Conservation (phyloP, 441 rosid species). For the Bruguiera hainesii region DNA sequence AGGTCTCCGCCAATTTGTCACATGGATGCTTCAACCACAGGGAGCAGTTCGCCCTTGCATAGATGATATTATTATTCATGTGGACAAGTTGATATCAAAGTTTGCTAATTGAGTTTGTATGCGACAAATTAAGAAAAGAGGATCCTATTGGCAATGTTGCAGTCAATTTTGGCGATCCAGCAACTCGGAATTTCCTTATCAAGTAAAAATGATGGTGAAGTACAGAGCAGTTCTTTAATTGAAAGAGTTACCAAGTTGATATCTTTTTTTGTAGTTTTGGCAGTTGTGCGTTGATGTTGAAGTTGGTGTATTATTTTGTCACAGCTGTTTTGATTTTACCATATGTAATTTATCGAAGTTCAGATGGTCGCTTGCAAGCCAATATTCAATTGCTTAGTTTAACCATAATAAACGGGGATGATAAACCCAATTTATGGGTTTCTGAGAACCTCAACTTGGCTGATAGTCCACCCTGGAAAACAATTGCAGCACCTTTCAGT, state of each 20-base stretch:
- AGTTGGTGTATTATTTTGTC: conserved; percentile 7
- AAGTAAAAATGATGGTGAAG: conserved; percentile 17
- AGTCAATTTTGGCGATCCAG: conserved; percentile 4
- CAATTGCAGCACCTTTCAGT: too few species aligned
- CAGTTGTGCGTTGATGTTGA: conserved; percentile 19
- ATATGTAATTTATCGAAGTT: conserved; percentile 25
- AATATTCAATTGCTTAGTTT: conserved; percentile 19
- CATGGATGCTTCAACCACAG: conserved; percentile 98
- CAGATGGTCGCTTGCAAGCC: conserved; percentile 7
- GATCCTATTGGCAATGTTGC: conserved; percentile 3
- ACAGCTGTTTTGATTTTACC: conserved; percentile 16
- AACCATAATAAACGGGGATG: neutral
- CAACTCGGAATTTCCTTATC: conserved; percentile 5
- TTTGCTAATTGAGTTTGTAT: conserved; percentile 46
- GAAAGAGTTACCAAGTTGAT: conserved; percentile 13
- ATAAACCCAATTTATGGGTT: too few species aligned
- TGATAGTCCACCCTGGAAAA: too few species aligned
- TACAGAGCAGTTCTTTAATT: conserved; percentile 14
- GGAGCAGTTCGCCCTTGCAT: conserved; percentile 78
- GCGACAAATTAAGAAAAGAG: neutral
- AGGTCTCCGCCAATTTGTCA: conserved; percentile 84
- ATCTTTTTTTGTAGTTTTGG: conserved; percentile 22
- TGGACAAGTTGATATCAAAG: conserved; percentile 86
- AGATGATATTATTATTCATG: conserved; percentile 81
- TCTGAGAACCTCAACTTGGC: too few species aligned